A percentile compares a stretch with the other conserved stretches of the same genome.
phyloP scores from a whole-genome alignment of 768 basidiomycete genomes.

The Serendipita sp. region DNA sequence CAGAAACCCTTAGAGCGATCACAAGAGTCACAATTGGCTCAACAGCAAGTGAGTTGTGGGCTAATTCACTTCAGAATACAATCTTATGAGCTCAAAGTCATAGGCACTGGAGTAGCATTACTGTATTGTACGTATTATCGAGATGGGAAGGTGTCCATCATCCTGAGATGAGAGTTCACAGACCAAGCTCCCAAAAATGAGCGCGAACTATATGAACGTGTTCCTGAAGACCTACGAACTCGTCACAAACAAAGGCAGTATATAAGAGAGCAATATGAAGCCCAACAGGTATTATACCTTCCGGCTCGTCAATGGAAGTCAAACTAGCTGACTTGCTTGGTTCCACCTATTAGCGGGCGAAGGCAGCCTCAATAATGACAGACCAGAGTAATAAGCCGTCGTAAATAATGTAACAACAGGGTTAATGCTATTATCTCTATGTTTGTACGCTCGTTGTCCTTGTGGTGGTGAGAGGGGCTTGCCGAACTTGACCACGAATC shows the following conservation, averaged over 20 bases:
- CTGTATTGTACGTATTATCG: not conserved
- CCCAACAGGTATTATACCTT: not conserved
- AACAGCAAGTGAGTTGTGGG: not conserved
- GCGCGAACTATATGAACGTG: not conserved
- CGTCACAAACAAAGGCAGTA: not conserved
- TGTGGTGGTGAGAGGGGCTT: too few relatives aligned
- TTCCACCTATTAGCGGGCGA: too few relatives aligned
- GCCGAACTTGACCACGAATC: conserved; percentile 2
- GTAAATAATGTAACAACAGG: not conserved
- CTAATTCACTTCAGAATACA: not conserved
- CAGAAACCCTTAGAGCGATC: not conserved
- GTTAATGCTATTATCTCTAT: too few relatives aligned
- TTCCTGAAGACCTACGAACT: not conserved
- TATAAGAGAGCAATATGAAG: not conserved
- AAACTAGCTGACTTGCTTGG: not conserved
- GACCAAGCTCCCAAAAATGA: not conserved
- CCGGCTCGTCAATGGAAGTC: not conserved
- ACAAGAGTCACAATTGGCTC: not conserved
- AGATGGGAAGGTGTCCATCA: not conserved
- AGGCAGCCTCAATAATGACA: not conserved
- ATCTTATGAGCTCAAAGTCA: not conserved
- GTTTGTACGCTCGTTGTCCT: too few relatives aligned
- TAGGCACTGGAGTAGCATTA: not conserved
- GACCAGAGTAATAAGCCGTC: not conserved
- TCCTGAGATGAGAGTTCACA: not conserved